Evolutionary conservation across 176 grass and related monocot species (phyloP), one percentile per base, ranked within the genome.

Genomic region (Bolboschoenus planiculmis): DNA sequence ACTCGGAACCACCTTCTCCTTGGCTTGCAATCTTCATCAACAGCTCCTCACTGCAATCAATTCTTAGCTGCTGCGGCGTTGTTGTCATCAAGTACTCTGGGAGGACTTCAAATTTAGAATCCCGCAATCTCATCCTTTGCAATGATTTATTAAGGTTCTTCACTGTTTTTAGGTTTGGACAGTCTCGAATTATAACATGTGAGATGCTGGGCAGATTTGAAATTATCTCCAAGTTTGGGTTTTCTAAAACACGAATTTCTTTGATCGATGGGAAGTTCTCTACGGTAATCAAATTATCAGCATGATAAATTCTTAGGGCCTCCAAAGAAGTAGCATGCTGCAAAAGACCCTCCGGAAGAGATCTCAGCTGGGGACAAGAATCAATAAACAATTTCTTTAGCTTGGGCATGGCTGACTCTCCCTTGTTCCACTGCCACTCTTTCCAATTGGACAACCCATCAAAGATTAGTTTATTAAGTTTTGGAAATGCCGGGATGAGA

Each of bases 391-490:
- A 75, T 48, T 47, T 15, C 11, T 75, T 75, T 14, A 75, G 23
- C 20, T 77, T 51, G 10, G 72, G 72, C 72, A 77, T 77, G 14
- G 72, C 72, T 77, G 10, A 1, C 21, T 14, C 13, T 77, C 26
- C 43, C 18, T 31, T 29, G 20, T 77, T 35, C 72, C 72, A 77
- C 5, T 50, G n/a, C 72, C 72, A 77, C 72, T 77, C 72, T 31
- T 29, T 13, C 72, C 72, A 77, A 53, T 50, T 29, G 7, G 21
- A 1, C 72, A 77, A 48, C 3, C 10, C 2, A 51, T 2, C 0
- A 48, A 77, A 50, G 0, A 0, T 0, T 16, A 77, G 26, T 29
- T 2, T 0, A 6, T 5, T 51, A 6, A 77, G n/a, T 77, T 51
- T 48, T 6, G 42, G 42, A 77, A 77, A 77, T 77, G 39, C n/a